Percentiles rank a stretch among this genome's conserved stretches.
Conservation (phyloP, 2,329 filamentous ascomycete genomes). For the Sphaerulina vaccinii region DNA sequence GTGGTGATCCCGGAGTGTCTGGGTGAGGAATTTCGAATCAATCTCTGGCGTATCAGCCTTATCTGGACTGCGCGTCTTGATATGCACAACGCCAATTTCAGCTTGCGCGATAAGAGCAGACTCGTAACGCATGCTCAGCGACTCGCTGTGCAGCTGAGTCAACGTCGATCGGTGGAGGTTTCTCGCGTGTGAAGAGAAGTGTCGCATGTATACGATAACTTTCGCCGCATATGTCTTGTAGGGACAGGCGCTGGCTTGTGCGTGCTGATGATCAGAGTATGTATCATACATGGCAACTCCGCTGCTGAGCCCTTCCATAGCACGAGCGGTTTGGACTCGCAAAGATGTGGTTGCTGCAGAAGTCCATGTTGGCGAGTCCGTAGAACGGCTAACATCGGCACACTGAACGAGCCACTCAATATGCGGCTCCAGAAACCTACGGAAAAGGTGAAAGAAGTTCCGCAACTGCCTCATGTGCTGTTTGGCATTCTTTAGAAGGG, state of each 20-base stretch:
- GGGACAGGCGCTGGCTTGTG: not conserved
- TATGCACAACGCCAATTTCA: not conserved
- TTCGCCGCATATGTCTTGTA: not conserved
- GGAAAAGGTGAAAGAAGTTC: not conserved
- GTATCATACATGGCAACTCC: not conserved
- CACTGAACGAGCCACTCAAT: conserved; percentile 4
- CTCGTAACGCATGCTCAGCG: not conserved
- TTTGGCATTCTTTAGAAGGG: not conserved
- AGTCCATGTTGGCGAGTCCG: conserved; percentile 3
- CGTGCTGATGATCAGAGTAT: not conserved
- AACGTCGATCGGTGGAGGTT: not conserved
- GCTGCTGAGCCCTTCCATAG: not conserved
- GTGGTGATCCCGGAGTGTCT: too few species aligned
- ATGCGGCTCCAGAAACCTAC: conserved; percentile 2
- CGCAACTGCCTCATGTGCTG: not conserved
- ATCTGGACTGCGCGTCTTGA: not conserved
- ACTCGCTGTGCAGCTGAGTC: not conserved
- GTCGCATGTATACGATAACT: not conserved
- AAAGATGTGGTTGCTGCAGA: not conserved
- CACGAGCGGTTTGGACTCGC: not conserved
- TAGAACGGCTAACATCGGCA: not conserved
- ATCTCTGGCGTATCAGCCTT: not conserved
- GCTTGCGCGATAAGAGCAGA: not conserved
- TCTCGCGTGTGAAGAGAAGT: not conserved
- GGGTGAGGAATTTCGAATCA: not conserved